phyloP scores from a whole-genome alignment of 805 yeast species.

The Saturnispora bothae region DNA sequence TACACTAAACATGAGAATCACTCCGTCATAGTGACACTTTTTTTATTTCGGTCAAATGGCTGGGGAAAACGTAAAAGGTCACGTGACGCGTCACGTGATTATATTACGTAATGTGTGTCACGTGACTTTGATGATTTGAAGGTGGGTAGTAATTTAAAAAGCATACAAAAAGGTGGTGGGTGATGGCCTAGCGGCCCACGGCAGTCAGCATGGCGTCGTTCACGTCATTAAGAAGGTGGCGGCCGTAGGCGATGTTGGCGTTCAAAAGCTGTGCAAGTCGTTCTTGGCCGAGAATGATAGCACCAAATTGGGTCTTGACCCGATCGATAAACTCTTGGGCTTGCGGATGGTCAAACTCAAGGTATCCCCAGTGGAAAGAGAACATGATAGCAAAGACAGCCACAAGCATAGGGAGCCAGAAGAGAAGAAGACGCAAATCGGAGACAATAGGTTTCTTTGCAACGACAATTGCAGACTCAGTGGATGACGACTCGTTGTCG shows the following conservation, averaged over 20 bases:
- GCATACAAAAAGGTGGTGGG: neutral
- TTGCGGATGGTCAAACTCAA: constrained; percentile 1
- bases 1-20: no score
- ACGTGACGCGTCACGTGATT: no score
- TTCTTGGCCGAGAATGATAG: constrained; percentile 40
- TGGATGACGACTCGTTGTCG: neutral
- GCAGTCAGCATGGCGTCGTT: constrained; percentile 33
- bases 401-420: constrained; percentile 79
- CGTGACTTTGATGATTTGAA: no score
- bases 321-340: constrained; percentile 1
- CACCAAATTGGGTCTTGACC: constrained; percentile 24
- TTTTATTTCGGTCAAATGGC: neutral
- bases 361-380: constrained; percentile 16
- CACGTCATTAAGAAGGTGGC: constrained; percentile 29
- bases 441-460: constrained; percentile 46
- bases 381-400: constrained; percentile 36
- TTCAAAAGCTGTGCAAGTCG: constrained; percentile 25
- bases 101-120: no score
- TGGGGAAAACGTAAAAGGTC: no score
- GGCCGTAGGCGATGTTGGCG: constrained; percentile 25
- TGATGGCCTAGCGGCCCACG: constrained; percentile 18
- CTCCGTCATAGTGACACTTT: neutral
- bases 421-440: constrained; percentile 77
- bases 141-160: no score
- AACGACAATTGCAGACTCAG: constrained; percentile 9